Evolutionary conservation across 768 basidiomycete genomes (phyloP), one percentile per base, ranked within the genome.

Genomic region (Termitomyces sp.): DNA sequence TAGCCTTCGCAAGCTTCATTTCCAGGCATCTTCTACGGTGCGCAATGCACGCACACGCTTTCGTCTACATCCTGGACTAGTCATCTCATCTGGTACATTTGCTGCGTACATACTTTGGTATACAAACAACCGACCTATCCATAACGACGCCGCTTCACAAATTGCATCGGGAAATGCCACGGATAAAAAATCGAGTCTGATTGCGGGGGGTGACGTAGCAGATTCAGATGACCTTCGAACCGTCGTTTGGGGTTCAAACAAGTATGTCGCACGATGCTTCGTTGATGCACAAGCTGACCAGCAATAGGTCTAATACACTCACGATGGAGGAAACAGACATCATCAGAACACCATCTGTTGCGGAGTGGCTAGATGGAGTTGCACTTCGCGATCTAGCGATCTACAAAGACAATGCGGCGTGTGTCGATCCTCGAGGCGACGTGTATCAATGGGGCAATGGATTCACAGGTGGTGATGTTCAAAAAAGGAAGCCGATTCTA

Each of bases 361-460:
- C 74, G 2, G 68, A 70, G 21, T 89, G 86, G 81, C 71, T 94
- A 32, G 76, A 84, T 51, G 80, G 81, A 55, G 76, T 85, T 46
- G 88, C 89, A 4, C 74, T 94, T 14, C 82, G 89, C 9, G 89
- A 93, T 64, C 66, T 93, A 37, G 83, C 78, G 12, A 70, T 93
- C 27, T 84, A 91, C 52, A 75, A 80, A 55, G 73, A 71, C 32
- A 83, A 88, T 59, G 88, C 83, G 1, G 90, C 85, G 14, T 91
- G 88, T 59, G 81, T 93, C 19, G 90, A 93, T 64, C 83, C 82
- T 8, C 77, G 80, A 35, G 92, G 91, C 25, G 86, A 94, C 62
- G 85, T 91, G 3, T 88, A 90, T 63, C 89, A 92, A 62, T 94
- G 91, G 91, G 91, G 91, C 0, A 75, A 78, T 41, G 85, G 80